Conservation (phyloP, 2,329 filamentous ascomycete species). For the Claviceps digitariae region DNA sequence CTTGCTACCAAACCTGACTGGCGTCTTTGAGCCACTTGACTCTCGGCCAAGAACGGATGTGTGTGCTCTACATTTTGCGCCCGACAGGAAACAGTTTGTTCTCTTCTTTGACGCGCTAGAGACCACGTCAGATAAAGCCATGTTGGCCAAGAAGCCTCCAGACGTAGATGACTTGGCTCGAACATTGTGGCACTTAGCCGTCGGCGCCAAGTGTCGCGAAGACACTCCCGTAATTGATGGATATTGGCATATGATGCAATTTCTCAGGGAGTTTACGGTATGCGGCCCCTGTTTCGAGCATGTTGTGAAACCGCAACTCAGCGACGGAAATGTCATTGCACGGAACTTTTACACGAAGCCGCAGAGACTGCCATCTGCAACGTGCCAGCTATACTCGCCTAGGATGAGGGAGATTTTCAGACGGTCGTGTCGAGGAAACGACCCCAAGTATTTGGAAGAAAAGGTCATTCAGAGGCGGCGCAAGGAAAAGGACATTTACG, state of each 20-base stretch:
- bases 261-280: conserved; percentile 64
- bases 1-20: conserved; percentile 58
- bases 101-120: conserved; percentile 50
- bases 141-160: conserved; percentile 29
- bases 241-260: conserved; percentile 66
- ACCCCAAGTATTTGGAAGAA: conserved; percentile 47
- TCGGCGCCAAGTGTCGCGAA: conserved; percentile 49
- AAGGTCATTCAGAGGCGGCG: conserved; percentile 45
- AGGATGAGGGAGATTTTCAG: conserved; percentile 66
- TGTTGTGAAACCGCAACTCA: conserved; percentile 56
- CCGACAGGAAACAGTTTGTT: conserved; percentile 39
- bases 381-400: conserved; percentile 68
- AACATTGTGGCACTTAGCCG: conserved; percentile 45
- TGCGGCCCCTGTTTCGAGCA: conserved; percentile 80
- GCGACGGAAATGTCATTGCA: conserved; percentile 40
- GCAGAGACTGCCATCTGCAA: conserved; percentile 38
- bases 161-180: conserved; percentile 50
- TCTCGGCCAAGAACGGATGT: conserved; percentile 35
- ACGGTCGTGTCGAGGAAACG: conserved; percentile 50
- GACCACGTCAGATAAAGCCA: conserved; percentile 37
- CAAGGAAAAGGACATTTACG: conserved; percentile 45
- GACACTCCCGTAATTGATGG: conserved; percentile 48
- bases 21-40: conserved; percentile 46
- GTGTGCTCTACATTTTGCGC: conserved; percentile 55
- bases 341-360: conserved; percentile 50